Evolutionary conservation across 768 basidiomycete species (phyloP), one percentile per base, ranked within the genome.

Genomic region (Boletus rex-veris): DNA sequence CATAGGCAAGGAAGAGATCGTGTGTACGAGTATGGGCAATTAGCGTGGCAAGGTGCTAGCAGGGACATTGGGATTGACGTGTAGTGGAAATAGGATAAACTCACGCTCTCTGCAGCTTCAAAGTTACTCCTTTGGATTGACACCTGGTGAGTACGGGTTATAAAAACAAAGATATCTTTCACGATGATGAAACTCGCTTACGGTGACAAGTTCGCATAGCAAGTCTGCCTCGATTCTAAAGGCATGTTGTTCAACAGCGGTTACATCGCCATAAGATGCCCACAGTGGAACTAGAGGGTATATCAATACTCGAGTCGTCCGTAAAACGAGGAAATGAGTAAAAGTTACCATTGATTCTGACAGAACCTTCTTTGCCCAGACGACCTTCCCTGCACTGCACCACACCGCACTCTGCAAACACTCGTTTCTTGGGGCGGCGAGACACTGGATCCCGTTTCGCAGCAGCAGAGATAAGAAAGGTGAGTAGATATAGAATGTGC

Each of bases 381-480:
- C 62, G 62, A 80, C 84, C 51, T 74, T 75, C 50, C 78, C 53
- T 78, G 72, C 19, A 78, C 67, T 19, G 72, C 28, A 50, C 65
- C 7, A 87, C 46, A 0, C 87, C 90, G 56, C 87, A 88, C 7
- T 67, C 67, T 0, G 86, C 83, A 70, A 90, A 92, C 0, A 87
- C 72, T 44, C 80, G 83, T 54, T 85, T 77, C 72, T 85, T 88
- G 4, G 90, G 89, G 49, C 81, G 85, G 24, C 86, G 76, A 38
- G 88, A 90, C 0, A 86, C 80, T 0, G 84, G 79, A 61, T 92
- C 88, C 14, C 86, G 80, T 60, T 89, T 88, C 0, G 85, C 80
- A 1, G 80, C 73, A 5, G 80, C 78, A 58, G 82, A 86, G 38
- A 89, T 71, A 5, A 90, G 78, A 64, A 85, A 90, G 0, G 81